Conservation (phyloP, 441 rosid genomes). For the Syzygium syzygioides region DNA sequence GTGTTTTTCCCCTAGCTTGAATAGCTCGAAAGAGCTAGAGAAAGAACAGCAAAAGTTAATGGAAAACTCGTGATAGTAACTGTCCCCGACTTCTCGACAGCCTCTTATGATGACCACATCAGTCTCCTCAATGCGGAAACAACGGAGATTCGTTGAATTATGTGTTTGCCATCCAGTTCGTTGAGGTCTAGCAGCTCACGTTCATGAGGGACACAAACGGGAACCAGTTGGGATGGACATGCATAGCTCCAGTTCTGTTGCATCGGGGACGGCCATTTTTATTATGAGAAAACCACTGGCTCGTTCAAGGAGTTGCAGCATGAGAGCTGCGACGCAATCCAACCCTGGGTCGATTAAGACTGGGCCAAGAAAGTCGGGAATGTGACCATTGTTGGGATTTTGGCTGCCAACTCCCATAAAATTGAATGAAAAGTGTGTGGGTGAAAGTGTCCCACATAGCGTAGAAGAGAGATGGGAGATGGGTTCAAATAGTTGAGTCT, state of each 20-base stretch:
- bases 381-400: too few relatives aligned
- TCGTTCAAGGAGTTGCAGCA: background rate
- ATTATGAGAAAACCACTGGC: background rate
- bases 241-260: accelerated
- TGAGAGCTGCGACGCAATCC: background rate
- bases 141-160: background rate
- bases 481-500: too few relatives aligned
- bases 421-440: too few relatives aligned
- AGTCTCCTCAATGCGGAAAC: background rate
- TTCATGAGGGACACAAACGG: accelerated
- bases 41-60: background rate
- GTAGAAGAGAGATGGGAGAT: too few relatives aligned
- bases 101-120: background rate
- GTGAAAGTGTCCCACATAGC: too few relatives aligned
- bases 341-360: background rate
- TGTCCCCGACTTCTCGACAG: background rate
- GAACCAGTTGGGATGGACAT: background rate
- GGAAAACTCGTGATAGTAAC: background rate
- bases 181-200: background rate
- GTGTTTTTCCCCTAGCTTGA: too few relatives aligned
- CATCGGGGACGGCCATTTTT: background rate
- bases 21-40: background rate
- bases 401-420: too few relatives aligned
- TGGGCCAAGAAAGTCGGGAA: background rate
- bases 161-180: accelerated